Conservation (phyloP, 2,329 filamentous ascomycete species). For the Thielaviopsis euricoi region DNA sequence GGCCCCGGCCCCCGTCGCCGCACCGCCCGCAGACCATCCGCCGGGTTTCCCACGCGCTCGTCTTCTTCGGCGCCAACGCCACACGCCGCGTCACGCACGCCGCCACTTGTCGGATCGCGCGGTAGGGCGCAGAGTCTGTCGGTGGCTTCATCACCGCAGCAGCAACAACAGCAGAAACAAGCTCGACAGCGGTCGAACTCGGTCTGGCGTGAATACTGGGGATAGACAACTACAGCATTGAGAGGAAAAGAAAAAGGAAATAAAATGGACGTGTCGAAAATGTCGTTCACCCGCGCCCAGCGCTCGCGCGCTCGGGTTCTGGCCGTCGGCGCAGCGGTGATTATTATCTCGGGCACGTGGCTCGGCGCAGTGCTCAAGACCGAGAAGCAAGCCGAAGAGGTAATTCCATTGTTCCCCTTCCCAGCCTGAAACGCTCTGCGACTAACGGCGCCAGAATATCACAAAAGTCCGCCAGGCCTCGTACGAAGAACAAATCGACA, state of each 20-base stretch:
- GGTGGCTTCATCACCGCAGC: background rate
- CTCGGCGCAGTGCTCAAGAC: slow-evolving; percentile 34
- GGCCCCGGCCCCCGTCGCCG: no score
- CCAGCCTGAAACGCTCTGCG: no score
- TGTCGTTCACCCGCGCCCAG: background rate
- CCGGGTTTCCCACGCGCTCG: background rate
- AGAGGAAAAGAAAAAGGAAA: background rate
- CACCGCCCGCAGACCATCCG: no score
- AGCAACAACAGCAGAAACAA: background rate
- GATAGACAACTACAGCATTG: background rate
- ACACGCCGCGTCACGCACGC: slow-evolving; percentile 13
- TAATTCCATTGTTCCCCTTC: slow-evolving; percentile 16
- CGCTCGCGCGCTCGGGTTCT: slow-evolving; percentile 14
- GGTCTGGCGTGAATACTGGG: slow-evolving; percentile 9
- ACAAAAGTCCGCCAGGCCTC: slow-evolving; percentile 23
- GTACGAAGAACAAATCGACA: slow-evolving; percentile 27
- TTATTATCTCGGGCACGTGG: slow-evolving; percentile 29
- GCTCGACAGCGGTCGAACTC: slow-evolving; percentile 1
- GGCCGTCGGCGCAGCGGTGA: slow-evolving; percentile 29
- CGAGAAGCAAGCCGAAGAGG: slow-evolving; percentile 29
- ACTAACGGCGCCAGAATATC: slow-evolving; percentile 17
- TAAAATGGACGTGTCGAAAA: background rate
- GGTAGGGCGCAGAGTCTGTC: background rate
- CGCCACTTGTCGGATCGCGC: background rate
- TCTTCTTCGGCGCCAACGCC: background rate